Base-by-base conservation (phyloP, 441 rosid genomes). In the Bocquillonia castaneifolia region DNA sequence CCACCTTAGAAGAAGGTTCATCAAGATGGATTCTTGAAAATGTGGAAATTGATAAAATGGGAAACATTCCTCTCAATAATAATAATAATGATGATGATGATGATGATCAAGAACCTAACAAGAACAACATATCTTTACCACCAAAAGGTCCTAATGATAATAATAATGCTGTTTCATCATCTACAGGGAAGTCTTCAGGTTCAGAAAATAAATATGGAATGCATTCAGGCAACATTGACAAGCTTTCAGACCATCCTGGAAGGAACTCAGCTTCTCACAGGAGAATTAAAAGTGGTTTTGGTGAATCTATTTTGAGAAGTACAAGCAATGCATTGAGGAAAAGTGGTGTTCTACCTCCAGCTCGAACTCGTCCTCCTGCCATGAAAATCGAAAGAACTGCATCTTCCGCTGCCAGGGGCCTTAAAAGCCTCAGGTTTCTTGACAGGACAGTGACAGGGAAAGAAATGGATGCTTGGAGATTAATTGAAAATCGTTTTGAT, bases 391-490 rank as follows among this genome's bases (percentile, higher is more conserved):
- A 87, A 63, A 80, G 97, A 69, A 78, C 86, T 26, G 72, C 83
- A 14, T 84, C 97, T 1, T 56, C 84, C 4, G 96, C 91, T 0
- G 78, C 88, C 0, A 84, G 86, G 79, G 97, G 98, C 23, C 87
- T 93, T 18, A 79, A 83, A 64, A 85, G 90, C 70, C 78, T 93
- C 28, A 80, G 91, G 71, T 93, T 93, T 66, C 96, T 93, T 48
- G 94, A 93, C 25, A 77, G 90, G 63, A 83, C 90, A 0, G 71
- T 74, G 36, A 86, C 94, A 0, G 96, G 98, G 66, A 85, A 84
- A 64, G 97, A 93, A 69, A 68, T 42, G 12, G 96, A 91, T 63
- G 91, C 90, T 0, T 91, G 98, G 98, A 81, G 77, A 76, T 73
- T 90, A 1, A 85, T 84, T 20, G 96, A 89, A 69, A 81, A 68